phyloP scores from a whole-genome alignment of 2,329 filamentous ascomycete genomes.

The Leptographium radiaticola region DNA sequence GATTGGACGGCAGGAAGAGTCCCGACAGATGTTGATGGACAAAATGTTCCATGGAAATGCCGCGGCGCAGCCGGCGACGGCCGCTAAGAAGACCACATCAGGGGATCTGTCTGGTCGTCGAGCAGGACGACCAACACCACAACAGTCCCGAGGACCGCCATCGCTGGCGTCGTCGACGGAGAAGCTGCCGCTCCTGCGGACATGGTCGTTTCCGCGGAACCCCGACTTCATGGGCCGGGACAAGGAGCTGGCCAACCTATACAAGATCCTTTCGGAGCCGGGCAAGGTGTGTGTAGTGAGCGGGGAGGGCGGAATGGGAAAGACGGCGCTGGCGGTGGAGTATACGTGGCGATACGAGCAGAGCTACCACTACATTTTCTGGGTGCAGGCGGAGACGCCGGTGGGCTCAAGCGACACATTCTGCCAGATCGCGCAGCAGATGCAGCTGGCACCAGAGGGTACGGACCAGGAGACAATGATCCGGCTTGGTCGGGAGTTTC shows the following conservation, averaged over 20 bases:
- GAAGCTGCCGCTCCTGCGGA: slow-evolving; percentile 8
- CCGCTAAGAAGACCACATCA: background rate
- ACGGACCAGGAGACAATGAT: slow-evolving; percentile 10
- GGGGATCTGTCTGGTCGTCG: background rate
- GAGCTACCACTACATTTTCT: slow-evolving; percentile 14
- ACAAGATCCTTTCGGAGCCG: slow-evolving; percentile 11
- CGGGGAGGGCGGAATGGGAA: slow-evolving; percentile 12
- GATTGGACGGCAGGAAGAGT: background rate
- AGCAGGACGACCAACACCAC: background rate
- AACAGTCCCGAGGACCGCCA: background rate
- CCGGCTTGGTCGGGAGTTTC: slow-evolving; percentile 7
- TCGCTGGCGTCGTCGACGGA: slow-evolving; percentile 5
- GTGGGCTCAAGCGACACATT: slow-evolving; percentile 9
- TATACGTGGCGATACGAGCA: slow-evolving; percentile 14
- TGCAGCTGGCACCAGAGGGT: slow-evolving; percentile 7
- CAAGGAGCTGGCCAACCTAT: slow-evolving; percentile 8
- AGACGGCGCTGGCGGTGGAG: slow-evolving; percentile 14
- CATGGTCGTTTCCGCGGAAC: slow-evolving; percentile 5
- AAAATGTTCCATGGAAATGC: slow-evolving; percentile 6
- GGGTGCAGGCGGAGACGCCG: slow-evolving; percentile 15
- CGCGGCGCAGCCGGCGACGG: background rate
- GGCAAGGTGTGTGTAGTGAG: slow-evolving; percentile 11
- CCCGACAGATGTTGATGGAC: slow-evolving; percentile 8
- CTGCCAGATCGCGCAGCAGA: slow-evolving; percentile 10
- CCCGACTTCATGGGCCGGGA: slow-evolving; percentile 10